phyloP scores from a whole-genome alignment of 257 asterid genomes.

The Salvia hispanica region DNA sequence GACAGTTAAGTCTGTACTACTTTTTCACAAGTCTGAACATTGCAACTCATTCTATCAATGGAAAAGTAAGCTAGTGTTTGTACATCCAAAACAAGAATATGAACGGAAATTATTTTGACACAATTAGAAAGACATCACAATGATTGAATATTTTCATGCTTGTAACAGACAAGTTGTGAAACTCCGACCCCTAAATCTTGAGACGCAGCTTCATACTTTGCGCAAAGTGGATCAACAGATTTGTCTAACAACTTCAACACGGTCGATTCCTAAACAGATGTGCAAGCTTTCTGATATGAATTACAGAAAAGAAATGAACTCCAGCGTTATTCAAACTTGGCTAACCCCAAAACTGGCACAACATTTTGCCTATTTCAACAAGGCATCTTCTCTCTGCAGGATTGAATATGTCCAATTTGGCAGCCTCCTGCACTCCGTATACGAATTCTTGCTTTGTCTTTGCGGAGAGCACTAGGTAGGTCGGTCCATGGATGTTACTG shows the following conservation, averaged over 20 bases:
- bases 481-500: slow-evolving; percentile 60
- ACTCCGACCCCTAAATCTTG: slow-evolving; percentile 1
- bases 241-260: slow-evolving; percentile 13
- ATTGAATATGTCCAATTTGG: slow-evolving; percentile 47
- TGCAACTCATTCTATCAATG: neutral
- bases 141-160: slow-evolving; percentile 5
- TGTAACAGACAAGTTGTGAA: neutral
- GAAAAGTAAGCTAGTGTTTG: neutral
- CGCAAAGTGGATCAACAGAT: slow-evolving; percentile 7
- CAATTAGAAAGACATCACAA: neutral
- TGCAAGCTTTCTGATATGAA: slow-evolving; percentile 24
- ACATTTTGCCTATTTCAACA: slow-evolving; percentile 54
- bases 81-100: neutral
- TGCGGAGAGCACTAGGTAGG: slow-evolving; percentile 50
- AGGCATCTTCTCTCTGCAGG: slow-evolving; percentile 68
- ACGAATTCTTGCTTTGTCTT: slow-evolving; percentile 67
- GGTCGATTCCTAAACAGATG: slow-evolving; percentile 8
- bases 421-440: slow-evolving; percentile 66
- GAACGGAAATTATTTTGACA: neutral
- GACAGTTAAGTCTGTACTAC: neutral
- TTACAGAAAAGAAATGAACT: slow-evolving; percentile 19
- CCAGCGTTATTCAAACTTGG: slow-evolving; percentile 26
- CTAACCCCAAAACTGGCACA: slow-evolving; percentile 85
- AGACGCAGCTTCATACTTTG: neutral
- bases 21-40: slow-evolving; percentile 13